Conservation (phyloP, 75 land plant genomes). For the Ceratopteris richardii region DNA sequence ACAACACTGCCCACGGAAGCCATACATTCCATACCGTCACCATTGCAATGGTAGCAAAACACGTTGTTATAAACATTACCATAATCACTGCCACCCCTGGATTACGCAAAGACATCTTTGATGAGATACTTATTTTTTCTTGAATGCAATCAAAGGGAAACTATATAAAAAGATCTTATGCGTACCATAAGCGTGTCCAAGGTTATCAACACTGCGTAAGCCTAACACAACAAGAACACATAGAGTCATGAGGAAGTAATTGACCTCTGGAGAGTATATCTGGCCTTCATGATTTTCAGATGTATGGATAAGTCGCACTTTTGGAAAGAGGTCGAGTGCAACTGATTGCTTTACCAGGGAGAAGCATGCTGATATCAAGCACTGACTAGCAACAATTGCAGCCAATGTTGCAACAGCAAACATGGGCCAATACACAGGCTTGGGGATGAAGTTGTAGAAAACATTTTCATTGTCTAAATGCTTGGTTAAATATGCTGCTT, state of each 20-base stretch:
- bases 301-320: constrained; percentile 48
- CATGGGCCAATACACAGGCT: constrained; percentile 50
- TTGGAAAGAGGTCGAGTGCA: constrained; percentile 50
- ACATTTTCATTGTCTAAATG: constrained; percentile 19
- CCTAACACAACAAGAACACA: constrained; percentile 31
- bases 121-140: no score
- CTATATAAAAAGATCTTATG: no score
- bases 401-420: constrained; percentile 48
- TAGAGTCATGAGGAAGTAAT: constrained; percentile 43
- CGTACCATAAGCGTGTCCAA: constrained; percentile 53
- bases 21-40: constrained; percentile 34
- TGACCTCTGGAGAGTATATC: constrained; percentile 49
- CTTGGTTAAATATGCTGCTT: constrained; percentile 48
- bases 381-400: constrained; percentile 58
- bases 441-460: constrained; percentile 43
- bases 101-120: no score
- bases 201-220: constrained; percentile 26
- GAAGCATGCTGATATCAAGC: constrained; percentile 54
- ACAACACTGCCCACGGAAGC: constrained; percentile 13
- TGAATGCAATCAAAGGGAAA: no score
- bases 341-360: constrained; percentile 46
- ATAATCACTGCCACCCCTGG: constrained; percentile 47
- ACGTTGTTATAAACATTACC: constrained; percentile 61
- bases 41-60: constrained; percentile 39
- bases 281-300: constrained; percentile 40